Evolutionary conservation across 371 early-diverging fungal species (phyloP).

Genomic region (Rhizopus stolonifer): DNA sequence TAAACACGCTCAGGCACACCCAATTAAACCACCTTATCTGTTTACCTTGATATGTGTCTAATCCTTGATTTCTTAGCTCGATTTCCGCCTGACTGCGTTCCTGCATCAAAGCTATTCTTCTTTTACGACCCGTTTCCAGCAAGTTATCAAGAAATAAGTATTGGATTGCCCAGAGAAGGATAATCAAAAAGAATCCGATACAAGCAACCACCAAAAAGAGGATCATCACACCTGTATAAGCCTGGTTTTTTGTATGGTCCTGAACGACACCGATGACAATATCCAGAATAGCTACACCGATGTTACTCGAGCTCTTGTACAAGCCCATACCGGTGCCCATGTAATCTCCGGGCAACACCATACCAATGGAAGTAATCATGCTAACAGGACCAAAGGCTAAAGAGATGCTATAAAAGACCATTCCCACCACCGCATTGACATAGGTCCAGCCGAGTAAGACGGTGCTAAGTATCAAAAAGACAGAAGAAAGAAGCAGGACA

Average conservation of each 20-base stretch:
- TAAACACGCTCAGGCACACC: constrained; percentile 16
- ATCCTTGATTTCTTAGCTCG: constrained; percentile 19
- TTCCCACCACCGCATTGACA: constrained; percentile 54
- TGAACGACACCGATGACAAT: constrained; percentile 64
- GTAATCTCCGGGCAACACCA: constrained; percentile 54
- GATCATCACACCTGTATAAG: constrained; percentile 52
- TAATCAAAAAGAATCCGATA: constrained; percentile 30
- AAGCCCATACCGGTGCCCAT: constrained; percentile 71
- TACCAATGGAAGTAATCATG: constrained; percentile 64
- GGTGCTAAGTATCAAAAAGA: constrained; percentile 29
- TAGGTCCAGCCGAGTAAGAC: constrained; percentile 35
- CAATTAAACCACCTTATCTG: constrained; percentile 11
- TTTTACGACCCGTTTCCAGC: constrained; percentile 24
- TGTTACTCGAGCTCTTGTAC: constrained; percentile 63
- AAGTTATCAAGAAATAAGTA: constrained; percentile 20
- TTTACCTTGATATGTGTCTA: constrained; percentile 22
- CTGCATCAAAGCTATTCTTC: constrained; percentile 24
- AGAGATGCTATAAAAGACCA: constrained; percentile 61
- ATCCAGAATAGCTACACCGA: constrained; percentile 64
- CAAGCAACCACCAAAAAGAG: constrained; percentile 43
- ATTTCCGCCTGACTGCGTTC: constrained; percentile 28
- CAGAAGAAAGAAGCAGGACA: constrained; percentile 25
- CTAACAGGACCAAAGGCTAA: constrained; percentile 69
- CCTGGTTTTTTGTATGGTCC: constrained; percentile 38
- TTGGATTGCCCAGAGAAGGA: constrained; percentile 18